These are phyloP conservation scores for Chlamydomonas asymmetrica DNA, from an alignment of 139 green algal species.

Conservation along the genomic window DNA sequence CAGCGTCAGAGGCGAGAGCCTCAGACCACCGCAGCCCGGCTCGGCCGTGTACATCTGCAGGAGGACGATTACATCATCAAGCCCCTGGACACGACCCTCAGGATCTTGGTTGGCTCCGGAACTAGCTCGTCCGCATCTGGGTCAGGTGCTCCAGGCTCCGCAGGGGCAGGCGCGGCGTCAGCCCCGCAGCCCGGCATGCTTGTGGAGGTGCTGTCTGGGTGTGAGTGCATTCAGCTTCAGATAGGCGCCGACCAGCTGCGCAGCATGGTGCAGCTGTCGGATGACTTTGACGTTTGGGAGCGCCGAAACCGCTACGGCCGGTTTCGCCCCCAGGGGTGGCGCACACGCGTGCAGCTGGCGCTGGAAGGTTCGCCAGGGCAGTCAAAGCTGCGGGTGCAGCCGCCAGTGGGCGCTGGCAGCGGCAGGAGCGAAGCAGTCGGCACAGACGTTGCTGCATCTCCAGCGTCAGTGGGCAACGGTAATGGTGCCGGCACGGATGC, in stretches of 20 bases:
- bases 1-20: too few species aligned
- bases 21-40: background rate
- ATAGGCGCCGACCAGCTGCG: conserved; percentile 32
- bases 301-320: conserved; percentile 49
- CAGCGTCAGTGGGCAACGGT: too few species aligned
- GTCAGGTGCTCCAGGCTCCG: background rate
- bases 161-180: too few species aligned
- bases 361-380: too few species aligned
- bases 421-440: too few species aligned
- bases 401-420: too few species aligned
- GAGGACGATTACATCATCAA: conserved; percentile 22
- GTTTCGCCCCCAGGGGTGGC: conserved; percentile 54
- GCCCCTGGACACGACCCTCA: conserved; percentile 28
- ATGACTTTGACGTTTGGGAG: conserved; percentile 47
- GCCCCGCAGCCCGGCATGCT: conserved; percentile 1
- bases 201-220: conserved; percentile 43
- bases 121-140: background rate
- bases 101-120: conserved; percentile 21
- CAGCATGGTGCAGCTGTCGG: conserved; percentile 38
- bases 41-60: background rate
- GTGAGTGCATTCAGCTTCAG: conserved; percentile 39
- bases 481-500: too few species aligned
- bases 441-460: too few species aligned
- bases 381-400: too few species aligned
- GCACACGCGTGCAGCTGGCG: conserved; percentile 34